These are phyloP conservation scores for Ilex aquifolium DNA, from an alignment of 257 asterid genomes.

Conservation along the genomic window DNA sequence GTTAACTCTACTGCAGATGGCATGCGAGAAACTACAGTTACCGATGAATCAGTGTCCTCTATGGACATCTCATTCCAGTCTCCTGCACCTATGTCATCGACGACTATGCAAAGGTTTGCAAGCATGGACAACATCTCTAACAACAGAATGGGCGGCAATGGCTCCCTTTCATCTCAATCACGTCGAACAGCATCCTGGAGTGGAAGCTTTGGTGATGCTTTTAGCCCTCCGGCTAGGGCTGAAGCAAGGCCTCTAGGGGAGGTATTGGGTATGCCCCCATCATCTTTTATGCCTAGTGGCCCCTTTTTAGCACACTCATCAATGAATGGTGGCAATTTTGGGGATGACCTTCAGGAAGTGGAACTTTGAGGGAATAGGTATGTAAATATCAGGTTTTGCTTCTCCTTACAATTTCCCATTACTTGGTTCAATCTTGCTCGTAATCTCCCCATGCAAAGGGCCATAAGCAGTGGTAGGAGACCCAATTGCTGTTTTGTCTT, in stretches of 20 bases:
- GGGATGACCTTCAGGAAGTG: slow-evolving; percentile 90
- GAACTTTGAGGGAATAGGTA: slow-evolving; percentile 55
- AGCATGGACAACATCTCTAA: slow-evolving; percentile 66
- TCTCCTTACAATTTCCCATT: background rate
- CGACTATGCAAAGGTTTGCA: slow-evolving; percentile 53
- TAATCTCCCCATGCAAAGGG: too few species aligned
- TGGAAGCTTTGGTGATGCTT: slow-evolving; percentile 46
- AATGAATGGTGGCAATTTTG: slow-evolving; percentile 31
- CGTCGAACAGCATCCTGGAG: slow-evolving; percentile 76
- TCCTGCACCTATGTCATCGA: slow-evolving; percentile 15
- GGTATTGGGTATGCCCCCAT: slow-evolving; percentile 37
- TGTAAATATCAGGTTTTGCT: slow-evolving; percentile 53
- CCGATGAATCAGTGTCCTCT: slow-evolving; percentile 31
- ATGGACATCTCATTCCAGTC: slow-evolving; percentile 35
- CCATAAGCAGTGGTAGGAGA: too few species aligned
- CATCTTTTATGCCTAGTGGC: slow-evolving; percentile 32
- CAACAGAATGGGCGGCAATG: slow-evolving; percentile 6
- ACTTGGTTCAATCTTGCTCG: too few species aligned
- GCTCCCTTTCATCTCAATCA: slow-evolving; percentile 10
- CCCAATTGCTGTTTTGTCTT: too few species aligned
- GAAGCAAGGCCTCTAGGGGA: slow-evolving; percentile 49
- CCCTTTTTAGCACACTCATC: slow-evolving; percentile 23
- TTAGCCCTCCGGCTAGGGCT: slow-evolving; percentile 27
- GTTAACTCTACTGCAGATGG: slow-evolving; percentile 22
- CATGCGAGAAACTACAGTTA: slow-evolving; percentile 24